Conservation (phyloP, 257 asterid species). For the Solanum bulbocastanum region DNA sequence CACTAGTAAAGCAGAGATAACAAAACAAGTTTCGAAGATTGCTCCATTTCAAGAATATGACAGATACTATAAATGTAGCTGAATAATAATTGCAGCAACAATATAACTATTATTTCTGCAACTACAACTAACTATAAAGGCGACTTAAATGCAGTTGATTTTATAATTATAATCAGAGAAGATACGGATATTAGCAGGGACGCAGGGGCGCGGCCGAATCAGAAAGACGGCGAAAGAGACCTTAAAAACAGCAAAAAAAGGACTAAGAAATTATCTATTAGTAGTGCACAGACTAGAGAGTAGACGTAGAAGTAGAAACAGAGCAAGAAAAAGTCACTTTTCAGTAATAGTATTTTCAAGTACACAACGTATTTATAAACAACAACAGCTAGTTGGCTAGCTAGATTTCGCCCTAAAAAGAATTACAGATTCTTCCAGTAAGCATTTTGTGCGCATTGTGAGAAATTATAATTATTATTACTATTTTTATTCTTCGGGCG, state of each 20-base stretch:
- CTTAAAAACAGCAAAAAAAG: background rate
- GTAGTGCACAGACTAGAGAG: background rate
- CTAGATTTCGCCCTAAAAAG: background rate
- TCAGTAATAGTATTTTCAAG: background rate
- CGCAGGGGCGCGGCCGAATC: background rate
- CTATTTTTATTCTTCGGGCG: accelerated
- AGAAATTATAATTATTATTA: too few species aligned
- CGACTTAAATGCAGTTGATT: background rate
- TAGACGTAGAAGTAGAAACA: background rate
- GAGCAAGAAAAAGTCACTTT: background rate
- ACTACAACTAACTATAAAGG: background rate
- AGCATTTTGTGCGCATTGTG: too few species aligned
- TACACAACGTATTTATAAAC: background rate
- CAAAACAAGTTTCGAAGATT: background rate
- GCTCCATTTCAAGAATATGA: background rate
- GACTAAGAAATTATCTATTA: too few species aligned
- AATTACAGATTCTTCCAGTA: accelerated
- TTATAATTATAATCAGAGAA: background rate
- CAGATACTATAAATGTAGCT: background rate
- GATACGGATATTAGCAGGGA: background rate
- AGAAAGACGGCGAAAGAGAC: background rate
- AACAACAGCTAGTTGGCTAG: too few species aligned
- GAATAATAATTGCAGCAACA: background rate
- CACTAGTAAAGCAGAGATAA: background rate
- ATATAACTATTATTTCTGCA: background rate